Conservation (phyloP, 164 flowering plant species). For the Saururus chinensis region DNA sequence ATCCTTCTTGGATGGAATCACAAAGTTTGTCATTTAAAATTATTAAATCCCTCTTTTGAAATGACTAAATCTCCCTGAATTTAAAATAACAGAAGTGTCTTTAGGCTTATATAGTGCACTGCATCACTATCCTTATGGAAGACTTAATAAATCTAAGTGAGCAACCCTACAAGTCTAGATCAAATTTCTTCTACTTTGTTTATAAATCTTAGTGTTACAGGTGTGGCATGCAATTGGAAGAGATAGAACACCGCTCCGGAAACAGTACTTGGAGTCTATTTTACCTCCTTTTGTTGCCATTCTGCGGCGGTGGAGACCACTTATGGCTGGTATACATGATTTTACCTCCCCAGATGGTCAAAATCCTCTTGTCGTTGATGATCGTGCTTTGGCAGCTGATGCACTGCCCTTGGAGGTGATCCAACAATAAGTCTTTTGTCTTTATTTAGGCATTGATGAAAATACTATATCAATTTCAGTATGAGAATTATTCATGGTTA, state of each 20-base stretch:
- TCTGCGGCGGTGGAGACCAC: slow-evolving; percentile 95
- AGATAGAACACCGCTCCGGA: slow-evolving; percentile 76
- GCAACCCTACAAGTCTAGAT: not conserved
- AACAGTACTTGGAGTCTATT: slow-evolving; percentile 83
- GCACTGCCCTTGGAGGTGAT: slow-evolving; percentile 88
- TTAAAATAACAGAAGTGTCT: no score
- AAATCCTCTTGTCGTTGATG: slow-evolving; percentile 86
- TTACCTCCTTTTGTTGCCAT: slow-evolving; percentile 94
- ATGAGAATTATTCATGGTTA: no score
- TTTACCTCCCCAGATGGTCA: slow-evolving; percentile 86
- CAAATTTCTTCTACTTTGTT: not conserved
- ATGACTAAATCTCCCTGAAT: no score
- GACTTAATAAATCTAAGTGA: not conserved
- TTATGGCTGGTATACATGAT: slow-evolving; percentile 90
- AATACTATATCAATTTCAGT: no score
- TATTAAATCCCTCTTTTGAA: no score
- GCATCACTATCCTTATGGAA: not conserved
- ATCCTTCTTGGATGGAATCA: no score
- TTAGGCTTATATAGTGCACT: not conserved
- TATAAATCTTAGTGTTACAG: slow-evolving; percentile 32
- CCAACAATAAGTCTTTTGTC: slow-evolving; percentile 3
- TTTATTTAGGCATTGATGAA: not conserved
- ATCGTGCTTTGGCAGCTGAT: slow-evolving; percentile 97
- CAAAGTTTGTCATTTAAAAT: no score
- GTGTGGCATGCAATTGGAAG: slow-evolving; percentile 88